These are phyloP conservation scores for Ceratocystis huliohia DNA, from an alignment of 2,329 filamentous ascomycete species.

Conservation along the genomic window DNA sequence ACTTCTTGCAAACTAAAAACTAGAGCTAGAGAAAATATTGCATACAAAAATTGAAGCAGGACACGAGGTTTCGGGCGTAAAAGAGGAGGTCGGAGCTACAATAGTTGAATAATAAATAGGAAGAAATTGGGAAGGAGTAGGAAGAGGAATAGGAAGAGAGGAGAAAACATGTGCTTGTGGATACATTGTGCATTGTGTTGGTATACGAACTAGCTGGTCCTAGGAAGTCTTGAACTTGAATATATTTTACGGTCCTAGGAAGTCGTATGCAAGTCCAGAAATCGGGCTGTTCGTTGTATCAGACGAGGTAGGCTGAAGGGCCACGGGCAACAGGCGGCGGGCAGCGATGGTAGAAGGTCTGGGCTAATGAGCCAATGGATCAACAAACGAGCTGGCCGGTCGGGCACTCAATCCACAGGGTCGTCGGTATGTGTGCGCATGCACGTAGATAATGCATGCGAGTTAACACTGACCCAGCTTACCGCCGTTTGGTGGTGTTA, in stretches of 20 bases:
- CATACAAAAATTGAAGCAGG: neutral
- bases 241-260: neutral
- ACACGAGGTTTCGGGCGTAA: neutral
- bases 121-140: neutral
- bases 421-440: too few species aligned
- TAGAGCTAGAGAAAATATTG: neutral
- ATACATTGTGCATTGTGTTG: neutral
- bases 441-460: too few species aligned
- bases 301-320: too few species aligned
- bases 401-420: too few species aligned
- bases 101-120: too few species aligned
- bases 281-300: neutral
- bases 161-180: slow-evolving; percentile 1
- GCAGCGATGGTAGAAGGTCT: too few species aligned
- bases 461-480: too few species aligned
- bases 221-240: too few species aligned
- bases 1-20: neutral
- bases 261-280: neutral
- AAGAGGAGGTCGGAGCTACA: neutral
- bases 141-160: neutral
- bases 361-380: too few species aligned
- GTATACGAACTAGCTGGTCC: neutral
- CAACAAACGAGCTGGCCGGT: too few species aligned
- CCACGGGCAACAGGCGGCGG: too few species aligned
- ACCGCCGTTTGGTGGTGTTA: neutral